Conservation (phyloP, 371 early-diverging fungal genomes). For the Parasitella parasitica region DNA sequence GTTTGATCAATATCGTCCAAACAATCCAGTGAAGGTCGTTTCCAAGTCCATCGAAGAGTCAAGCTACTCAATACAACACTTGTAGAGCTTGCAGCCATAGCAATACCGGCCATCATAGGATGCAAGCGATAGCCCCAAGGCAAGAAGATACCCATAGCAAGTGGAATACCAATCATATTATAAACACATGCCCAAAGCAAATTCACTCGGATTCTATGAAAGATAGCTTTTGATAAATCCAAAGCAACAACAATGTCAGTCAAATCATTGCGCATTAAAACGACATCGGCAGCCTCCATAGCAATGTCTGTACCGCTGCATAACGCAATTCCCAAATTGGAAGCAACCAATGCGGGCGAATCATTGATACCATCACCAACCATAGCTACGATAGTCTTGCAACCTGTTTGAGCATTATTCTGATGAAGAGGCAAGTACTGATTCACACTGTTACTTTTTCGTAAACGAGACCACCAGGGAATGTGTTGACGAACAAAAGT, state of each 20-base stretch:
- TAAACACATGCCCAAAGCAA: conserved; percentile 89
- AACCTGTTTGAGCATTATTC: neutral
- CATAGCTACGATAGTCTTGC: conserved; percentile 76
- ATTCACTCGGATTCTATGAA: conserved; percentile 81
- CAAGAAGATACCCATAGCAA: conserved; percentile 91
- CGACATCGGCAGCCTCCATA: conserved; percentile 91
- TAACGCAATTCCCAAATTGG: conserved; percentile 95
- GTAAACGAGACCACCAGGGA: neutral
- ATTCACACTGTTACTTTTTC: neutral
- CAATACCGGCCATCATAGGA: conserved; percentile 91
- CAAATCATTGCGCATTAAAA: conserved; percentile 82
- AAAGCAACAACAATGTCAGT: conserved; percentile 84
- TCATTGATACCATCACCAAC: conserved; percentile 99
- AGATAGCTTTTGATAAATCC: conserved; percentile 81
- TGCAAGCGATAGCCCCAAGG: conserved; percentile 84
- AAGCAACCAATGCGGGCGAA: conserved; percentile 90
- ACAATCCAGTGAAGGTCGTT: neutral
- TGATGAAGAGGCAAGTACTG: neutral
- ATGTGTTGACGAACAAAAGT: neutral
- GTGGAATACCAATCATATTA: conserved; percentile 88
- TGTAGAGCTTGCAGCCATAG: conserved; percentile 94
- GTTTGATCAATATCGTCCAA: neutral
- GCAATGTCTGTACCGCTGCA: conserved; percentile 94
- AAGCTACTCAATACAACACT: conserved; percentile 89
- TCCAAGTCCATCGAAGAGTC: conserved; percentile 70